phyloP scores from a whole-genome alignment of 371 early-diverging fungal species.

The Apophysomyces elegans region DNA sequence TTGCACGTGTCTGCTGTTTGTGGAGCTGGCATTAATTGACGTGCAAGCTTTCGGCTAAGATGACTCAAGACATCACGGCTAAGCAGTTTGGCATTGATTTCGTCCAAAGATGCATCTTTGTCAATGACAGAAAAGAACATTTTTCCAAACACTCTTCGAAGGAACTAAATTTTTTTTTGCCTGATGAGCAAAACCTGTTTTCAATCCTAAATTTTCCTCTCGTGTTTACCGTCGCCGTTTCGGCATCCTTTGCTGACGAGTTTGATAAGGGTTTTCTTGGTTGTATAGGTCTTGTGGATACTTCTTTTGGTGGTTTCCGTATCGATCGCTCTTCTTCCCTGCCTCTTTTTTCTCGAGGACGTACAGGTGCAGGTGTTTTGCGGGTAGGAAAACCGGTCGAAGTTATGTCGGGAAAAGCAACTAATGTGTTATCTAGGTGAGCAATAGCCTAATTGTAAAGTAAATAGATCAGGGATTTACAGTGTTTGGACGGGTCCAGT shows the following conservation, averaged over 20 bases:
- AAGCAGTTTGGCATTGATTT: background rate
- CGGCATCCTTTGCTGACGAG: background rate
- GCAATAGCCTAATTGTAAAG: background rate
- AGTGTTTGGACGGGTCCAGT: background rate
- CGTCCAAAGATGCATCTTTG: background rate
- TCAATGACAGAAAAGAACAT: background rate
- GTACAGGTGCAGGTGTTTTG: background rate
- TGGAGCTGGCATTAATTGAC: background rate
- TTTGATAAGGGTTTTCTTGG: background rate
- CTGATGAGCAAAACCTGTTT: background rate
- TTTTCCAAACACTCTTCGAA: conserved; percentile 6
- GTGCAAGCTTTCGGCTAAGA: background rate
- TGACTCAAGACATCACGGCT: background rate
- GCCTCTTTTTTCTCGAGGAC: background rate
- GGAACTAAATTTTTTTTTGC: background rate
- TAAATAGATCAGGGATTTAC: background rate
- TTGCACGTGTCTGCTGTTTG: background rate
- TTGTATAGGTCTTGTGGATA: background rate
- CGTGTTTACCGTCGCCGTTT: background rate
- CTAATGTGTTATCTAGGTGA: background rate
- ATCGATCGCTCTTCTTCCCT: background rate
- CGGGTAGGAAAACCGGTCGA: background rate
- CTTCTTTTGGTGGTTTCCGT: background rate
- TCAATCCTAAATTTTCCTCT: background rate
- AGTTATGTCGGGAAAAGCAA: background rate